Conservation (phyloP, 495 filamentous ascomycete genomes). For the Penicillium silybi region DNA sequence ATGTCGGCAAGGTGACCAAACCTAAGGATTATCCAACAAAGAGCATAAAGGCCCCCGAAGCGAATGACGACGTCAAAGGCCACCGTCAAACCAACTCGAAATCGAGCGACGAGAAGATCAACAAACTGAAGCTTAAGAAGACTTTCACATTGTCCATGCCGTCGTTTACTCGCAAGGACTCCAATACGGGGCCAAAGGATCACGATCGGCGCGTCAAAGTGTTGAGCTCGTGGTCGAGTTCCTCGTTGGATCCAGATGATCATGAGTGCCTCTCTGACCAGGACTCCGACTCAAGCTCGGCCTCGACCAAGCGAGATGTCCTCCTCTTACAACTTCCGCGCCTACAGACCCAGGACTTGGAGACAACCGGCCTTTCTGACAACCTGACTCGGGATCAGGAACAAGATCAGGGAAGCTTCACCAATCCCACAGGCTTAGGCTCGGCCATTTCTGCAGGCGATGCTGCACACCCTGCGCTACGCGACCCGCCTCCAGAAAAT, state of each 20-base stretch:
- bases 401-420: neutral
- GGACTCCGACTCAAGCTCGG: neutral
- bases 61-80: neutral
- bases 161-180: slow-evolving; percentile 11
- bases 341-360: slow-evolving; percentile 31
- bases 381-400: neutral
- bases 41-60: neutral
- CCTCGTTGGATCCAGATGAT: slow-evolving; percentile 9
- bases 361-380: slow-evolving; percentile 8
- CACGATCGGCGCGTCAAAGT: slow-evolving; percentile 3
- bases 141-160: slow-evolving; percentile 15
- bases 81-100: neutral
- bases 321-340: slow-evolving; percentile 33
- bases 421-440: slow-evolving; percentile 1
- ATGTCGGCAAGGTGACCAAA: neutral
- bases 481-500: slow-evolving; percentile 4
- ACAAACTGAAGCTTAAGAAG: slow-evolving; percentile 7
- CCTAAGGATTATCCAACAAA: neutral
- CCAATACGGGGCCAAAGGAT: neutral
- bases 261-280: neutral
- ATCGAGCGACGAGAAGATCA: neutral
- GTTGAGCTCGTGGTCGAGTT: slow-evolving; percentile 14
- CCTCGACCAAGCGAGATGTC: slow-evolving; percentile 18
- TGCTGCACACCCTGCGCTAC: neutral
- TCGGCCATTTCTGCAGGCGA: neutral